Percentiles rank a stretch among this genome's conserved stretches.
phyloP scores from a whole-genome alignment of 2,329 filamentous ascomycete genomes.

The Teratosphaeria gauchensis region DNA sequence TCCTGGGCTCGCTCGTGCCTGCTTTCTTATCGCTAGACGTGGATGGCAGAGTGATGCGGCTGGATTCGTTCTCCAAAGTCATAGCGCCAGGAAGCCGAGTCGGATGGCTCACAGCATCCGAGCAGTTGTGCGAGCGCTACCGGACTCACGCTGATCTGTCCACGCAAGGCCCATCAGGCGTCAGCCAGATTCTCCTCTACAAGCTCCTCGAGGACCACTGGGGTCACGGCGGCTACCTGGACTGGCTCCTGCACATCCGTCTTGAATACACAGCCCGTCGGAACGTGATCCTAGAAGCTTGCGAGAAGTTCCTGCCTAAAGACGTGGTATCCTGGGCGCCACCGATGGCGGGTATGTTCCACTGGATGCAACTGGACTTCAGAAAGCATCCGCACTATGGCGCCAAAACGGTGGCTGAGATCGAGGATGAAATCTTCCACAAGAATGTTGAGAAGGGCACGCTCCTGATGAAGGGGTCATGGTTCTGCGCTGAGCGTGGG shows the following conservation, averaged over 20 bases:
- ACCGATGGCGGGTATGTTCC: constrained; percentile 88
- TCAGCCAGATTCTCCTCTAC: constrained; percentile 74
- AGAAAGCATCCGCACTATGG: constrained; percentile 53
- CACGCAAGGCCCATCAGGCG: constrained; percentile 78
- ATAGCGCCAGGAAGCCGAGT: constrained; percentile 80
- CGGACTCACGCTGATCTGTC: constrained; percentile 72
- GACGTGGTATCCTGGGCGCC: constrained; percentile 71
- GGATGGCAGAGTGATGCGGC: constrained; percentile 76
- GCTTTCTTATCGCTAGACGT: constrained; percentile 74
- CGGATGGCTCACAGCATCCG: constrained; percentile 83
- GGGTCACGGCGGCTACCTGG: constrained; percentile 83
- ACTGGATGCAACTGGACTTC: constrained; percentile 65
- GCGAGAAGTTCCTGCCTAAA: constrained; percentile 63
- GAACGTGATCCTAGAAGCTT: constrained; percentile 68
- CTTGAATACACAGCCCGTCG: constrained; percentile 71
- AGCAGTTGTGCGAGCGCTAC: constrained; percentile 76
- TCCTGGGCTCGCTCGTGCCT: constrained; percentile 63
- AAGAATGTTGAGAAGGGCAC: constrained; percentile 66
- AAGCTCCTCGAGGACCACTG: constrained; percentile 89
- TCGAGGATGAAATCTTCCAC: constrained; percentile 84
- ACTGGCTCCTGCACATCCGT: constrained; percentile 78
- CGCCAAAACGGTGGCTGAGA: constrained; percentile 43
- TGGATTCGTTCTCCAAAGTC: constrained; percentile 93
- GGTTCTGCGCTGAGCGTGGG: constrained; percentile 73
- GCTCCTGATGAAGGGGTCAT: constrained; percentile 73